phyloP scores from a whole-genome alignment of 2,329 filamentous ascomycete genomes.

The Fusarium secorum region DNA sequence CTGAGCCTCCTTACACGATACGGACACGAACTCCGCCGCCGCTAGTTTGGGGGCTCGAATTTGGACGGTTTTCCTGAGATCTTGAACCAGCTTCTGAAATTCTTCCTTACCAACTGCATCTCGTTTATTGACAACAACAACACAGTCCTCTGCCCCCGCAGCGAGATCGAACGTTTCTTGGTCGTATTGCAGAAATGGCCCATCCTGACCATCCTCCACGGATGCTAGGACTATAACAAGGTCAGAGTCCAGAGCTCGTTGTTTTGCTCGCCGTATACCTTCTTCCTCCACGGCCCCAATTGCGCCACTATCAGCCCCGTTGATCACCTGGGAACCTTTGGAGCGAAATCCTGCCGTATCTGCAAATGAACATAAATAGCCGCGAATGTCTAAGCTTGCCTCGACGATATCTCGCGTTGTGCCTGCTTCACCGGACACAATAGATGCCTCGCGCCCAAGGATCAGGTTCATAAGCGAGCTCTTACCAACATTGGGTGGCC shows the following conservation, averaged over 20 bases:
- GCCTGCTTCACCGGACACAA: constrained; percentile 90
- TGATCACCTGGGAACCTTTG: constrained; percentile 20
- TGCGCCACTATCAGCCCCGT: constrained; percentile 25
- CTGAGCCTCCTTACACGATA: constrained; percentile 75
- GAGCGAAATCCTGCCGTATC: constrained; percentile 90
- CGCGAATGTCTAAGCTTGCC: constrained; percentile 85
- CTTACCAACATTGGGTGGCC: constrained; percentile 93
- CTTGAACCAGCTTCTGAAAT: constrained; percentile 50
- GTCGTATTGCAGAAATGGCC: constrained; percentile 60
- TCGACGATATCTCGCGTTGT: constrained; percentile 96
- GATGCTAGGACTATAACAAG: constrained; percentile 83
- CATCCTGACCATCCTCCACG: constrained; percentile 61
- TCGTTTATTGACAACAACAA: constrained; percentile 70
- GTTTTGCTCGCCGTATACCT: constrained; percentile 86
- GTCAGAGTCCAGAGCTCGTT: constrained; percentile 83
- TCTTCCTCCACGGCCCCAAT: constrained; percentile 85
- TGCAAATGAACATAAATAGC: constrained; percentile 91
- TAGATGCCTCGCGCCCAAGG: constrained; percentile 91
- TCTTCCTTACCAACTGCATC: constrained; percentile 54
- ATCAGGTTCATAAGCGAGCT: constrained; percentile 91
- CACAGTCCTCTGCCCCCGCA: constrained; percentile 54
- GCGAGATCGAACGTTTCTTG: constrained; percentile 64
- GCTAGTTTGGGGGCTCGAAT: constrained; percentile 37
- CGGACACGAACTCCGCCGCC: constrained; percentile 53
- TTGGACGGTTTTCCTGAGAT: constrained; percentile 47